A percentile compares a stretch with the other conserved stretches of the same genome.
These are phyloP conservation scores for Scedosporium aurantiacum DNA, from an alignment of 2,329 filamentous ascomycete species.

Conservation along the genomic window DNA sequence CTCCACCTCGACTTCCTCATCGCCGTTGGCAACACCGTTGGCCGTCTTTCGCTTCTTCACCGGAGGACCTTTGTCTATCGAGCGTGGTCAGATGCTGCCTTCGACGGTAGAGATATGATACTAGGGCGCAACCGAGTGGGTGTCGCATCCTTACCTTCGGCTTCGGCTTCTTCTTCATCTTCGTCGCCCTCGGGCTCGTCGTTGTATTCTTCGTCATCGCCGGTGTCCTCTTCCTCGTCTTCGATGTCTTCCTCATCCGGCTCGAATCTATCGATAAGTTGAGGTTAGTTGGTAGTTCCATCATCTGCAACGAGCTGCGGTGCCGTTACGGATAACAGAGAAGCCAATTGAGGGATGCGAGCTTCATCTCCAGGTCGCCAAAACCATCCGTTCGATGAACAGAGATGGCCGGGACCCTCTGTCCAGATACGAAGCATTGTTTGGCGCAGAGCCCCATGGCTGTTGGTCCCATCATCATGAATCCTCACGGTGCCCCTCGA, in stretches of 20 bases:
- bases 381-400: too few species aligned
- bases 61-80: slow-evolving; percentile 29
- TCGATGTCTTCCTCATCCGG: slow-evolving; percentile 17
- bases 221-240: slow-evolving; percentile 28
- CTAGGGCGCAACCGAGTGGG: neutral
- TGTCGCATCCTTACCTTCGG: slow-evolving; percentile 18
- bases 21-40: slow-evolving; percentile 17
- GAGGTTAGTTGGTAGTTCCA: slow-evolving; percentile 2
- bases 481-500: neutral
- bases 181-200: slow-evolving; percentile 25
- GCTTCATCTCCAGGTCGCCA: neutral
- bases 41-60: slow-evolving; percentile 41
- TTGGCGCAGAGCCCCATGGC: too few species aligned
- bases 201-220: slow-evolving; percentile 24
- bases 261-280: slow-evolving; percentile 13
- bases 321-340: neutral
- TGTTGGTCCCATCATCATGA: neutral
- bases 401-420: too few species aligned
- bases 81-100: neutral
- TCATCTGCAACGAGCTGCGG: slow-evolving; percentile 5
- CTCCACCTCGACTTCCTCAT: slow-evolving; percentile 20
- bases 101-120: slow-evolving; percentile 7
- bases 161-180: slow-evolving; percentile 25
- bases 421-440: too few species aligned
- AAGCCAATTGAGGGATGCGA: slow-evolving; percentile 5